A percentile compares a stretch with the other conserved stretches of the same genome.
Conservation (phyloP, 2,329 filamentous ascomycete species). For the Phaeosphaeria sp. region DNA sequence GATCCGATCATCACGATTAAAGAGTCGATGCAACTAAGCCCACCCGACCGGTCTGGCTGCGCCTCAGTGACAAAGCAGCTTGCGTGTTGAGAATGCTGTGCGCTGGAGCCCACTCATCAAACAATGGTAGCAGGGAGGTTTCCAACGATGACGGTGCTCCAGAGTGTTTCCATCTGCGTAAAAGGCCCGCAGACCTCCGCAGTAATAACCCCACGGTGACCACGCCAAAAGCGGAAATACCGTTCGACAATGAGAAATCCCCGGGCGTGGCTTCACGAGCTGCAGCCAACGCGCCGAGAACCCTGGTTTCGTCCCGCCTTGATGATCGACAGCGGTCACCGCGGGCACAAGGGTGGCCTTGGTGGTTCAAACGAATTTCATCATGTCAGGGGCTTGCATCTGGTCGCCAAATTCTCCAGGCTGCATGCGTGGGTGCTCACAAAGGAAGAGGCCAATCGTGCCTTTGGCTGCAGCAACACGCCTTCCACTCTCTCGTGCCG, state of each 20-base stretch:
- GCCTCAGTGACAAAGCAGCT: constrained; percentile 27
- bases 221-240: constrained; percentile 39
- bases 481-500: constrained; percentile 9
- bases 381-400: constrained; percentile 41
- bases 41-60: constrained; percentile 18
- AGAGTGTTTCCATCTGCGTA: constrained; percentile 12
- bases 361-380: constrained; percentile 36
- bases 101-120: constrained; percentile 16
- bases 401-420: constrained; percentile 35
- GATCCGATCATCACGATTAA: constrained; percentile 13
- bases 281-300: constrained; percentile 46
- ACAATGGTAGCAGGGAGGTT: constrained; percentile 14
- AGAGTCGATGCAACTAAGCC: constrained; percentile 17
- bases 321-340: constrained; percentile 46
- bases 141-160: constrained; percentile 19
- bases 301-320: constrained; percentile 43
- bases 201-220: constrained; percentile 36
- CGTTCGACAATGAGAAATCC: constrained; percentile 47
- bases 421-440: constrained; percentile 15
- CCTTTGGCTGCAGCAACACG: constrained; percentile 30
- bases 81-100: constrained; percentile 16
- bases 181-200: constrained; percentile 19
- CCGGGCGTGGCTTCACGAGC: constrained; percentile 41
- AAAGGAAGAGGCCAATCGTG: constrained; percentile 10
- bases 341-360: constrained; percentile 36